Evolutionary conservation across 495 filamentous ascomycete species (phyloP).

Genomic region (Cetradonia linearis): DNA sequence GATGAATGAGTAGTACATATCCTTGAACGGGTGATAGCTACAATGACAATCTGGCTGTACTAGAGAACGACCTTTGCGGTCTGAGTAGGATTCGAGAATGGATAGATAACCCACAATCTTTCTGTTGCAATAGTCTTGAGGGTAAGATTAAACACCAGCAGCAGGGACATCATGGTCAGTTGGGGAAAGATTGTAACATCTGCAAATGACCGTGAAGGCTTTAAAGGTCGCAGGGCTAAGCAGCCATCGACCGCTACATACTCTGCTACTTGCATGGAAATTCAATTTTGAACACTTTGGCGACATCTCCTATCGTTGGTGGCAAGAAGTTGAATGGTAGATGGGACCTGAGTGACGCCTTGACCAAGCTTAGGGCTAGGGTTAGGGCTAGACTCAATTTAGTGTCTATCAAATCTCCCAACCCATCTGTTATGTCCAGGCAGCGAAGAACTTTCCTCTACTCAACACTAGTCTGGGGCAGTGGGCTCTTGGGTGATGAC

Average conservation of each 20-base stretch:
- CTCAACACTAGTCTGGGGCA: not conserved
- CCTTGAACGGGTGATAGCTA: not conserved
- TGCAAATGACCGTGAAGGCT: not conserved
- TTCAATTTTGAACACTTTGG: too few relatives aligned
- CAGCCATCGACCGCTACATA: too few relatives aligned
- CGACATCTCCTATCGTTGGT: too few relatives aligned
- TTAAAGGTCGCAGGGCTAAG: too few relatives aligned
- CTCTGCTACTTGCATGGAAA: too few relatives aligned
- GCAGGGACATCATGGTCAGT: not conserved
- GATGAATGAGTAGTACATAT: not conserved
- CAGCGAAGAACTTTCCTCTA: not conserved
- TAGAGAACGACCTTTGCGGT: not conserved
- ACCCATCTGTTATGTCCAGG: not conserved
- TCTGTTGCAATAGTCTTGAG: not conserved
- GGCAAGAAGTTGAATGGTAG: not conserved
- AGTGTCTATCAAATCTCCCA: not conserved
- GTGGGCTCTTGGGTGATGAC: not conserved
- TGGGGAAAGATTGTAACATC: not conserved
- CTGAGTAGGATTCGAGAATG: not conserved
- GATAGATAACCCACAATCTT: not conserved
- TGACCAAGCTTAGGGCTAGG: not conserved
- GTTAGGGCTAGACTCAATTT: conserved; percentile 4
- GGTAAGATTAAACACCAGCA: not conserved
- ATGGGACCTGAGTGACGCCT: not conserved
- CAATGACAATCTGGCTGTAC: not conserved